Conservation (phyloP, 345 rosid genomes). For the Gossypium ekmanianum region DNA sequence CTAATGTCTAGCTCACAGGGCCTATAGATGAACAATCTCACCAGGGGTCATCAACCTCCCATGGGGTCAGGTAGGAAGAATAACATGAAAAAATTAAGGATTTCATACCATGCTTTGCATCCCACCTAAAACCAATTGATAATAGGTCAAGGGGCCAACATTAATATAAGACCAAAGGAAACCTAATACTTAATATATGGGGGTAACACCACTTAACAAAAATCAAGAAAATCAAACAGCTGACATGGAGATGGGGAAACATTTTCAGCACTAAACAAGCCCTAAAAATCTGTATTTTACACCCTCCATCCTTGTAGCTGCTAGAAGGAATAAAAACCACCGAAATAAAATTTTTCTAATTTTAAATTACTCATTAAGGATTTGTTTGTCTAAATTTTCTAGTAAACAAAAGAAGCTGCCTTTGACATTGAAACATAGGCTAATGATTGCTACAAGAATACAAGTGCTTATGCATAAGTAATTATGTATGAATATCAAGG, state of each 20-base stretch:
- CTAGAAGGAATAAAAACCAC: background rate
- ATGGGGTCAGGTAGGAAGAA: background rate
- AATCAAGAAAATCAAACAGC: background rate
- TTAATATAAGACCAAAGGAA: background rate
- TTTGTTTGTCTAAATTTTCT: background rate
- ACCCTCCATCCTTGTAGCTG: background rate
- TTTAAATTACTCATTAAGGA: background rate
- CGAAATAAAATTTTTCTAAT: background rate
- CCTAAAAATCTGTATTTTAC: background rate
- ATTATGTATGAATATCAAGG: background rate
- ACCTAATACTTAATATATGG: background rate
- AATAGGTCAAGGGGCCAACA: background rate
- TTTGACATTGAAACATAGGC: background rate
- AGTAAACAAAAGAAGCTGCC: background rate
- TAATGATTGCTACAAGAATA: background rate
- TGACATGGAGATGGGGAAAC: background rate
- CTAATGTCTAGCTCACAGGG: background rate
- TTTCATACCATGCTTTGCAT: background rate
- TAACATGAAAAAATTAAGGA: background rate
- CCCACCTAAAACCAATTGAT: background rate
- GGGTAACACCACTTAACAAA: background rate
- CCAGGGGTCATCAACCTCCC: background rate
- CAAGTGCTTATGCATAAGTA: background rate
- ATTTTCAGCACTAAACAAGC: background rate
- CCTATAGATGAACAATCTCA: background rate